Conservation (phyloP, 805 yeast species). For the Candida germanica region DNA sequence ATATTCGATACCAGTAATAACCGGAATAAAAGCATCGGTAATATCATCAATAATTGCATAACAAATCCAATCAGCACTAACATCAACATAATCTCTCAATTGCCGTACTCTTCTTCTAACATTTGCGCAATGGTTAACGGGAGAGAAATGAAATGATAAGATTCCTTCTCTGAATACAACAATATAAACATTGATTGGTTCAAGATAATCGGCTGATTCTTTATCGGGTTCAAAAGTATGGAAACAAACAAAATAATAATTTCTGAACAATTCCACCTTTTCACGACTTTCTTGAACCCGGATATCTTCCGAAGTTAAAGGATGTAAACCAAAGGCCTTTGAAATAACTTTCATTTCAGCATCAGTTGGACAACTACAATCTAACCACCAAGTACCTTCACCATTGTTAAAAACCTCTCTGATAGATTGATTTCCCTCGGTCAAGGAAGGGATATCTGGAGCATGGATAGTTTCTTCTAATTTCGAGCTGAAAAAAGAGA, state of each 20-base stretch:
- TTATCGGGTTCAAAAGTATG: conserved; percentile 89
- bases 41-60: conserved; percentile 81
- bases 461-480: conserved; percentile 87
- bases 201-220: conserved; percentile 79
- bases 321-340: conserved; percentile 95
- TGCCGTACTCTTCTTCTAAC: conserved; percentile 82
- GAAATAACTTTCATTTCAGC: conserved; percentile 89
- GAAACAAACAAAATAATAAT: conserved; percentile 93
- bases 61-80: conserved; percentile 78
- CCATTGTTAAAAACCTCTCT: conserved; percentile 67
- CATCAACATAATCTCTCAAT: conserved; percentile 72
- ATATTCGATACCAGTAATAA: conserved; percentile 69
- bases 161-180: conserved; percentile 62
- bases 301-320: conserved; percentile 96
- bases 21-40: conserved; percentile 82
- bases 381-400: conserved; percentile 93
- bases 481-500: conserved; percentile 77
- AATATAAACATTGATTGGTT: conserved; percentile 72
- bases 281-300: conserved; percentile 96
- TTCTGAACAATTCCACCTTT: conserved; percentile 87
- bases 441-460: conserved; percentile 76
- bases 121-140: conserved; percentile 59
- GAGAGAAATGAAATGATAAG: conserved; percentile 57
- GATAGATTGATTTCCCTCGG: conserved; percentile 61
- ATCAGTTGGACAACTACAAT: conserved; percentile 91